Evolutionary conservation across 768 basidiomycete species (phyloP).

Genomic region (Lentinula edodes): DNA sequence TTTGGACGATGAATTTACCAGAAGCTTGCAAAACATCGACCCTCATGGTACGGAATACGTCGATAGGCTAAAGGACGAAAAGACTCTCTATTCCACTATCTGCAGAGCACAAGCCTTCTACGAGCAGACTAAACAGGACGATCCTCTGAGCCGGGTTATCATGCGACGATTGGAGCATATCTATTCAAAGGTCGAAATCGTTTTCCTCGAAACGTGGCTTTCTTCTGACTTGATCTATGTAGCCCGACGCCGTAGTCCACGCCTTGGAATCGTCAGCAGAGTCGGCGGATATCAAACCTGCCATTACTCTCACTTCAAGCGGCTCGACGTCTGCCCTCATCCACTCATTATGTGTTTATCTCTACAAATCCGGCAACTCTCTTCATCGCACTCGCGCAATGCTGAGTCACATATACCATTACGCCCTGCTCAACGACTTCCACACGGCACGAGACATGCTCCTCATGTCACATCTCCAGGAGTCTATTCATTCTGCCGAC

Average conservation of each 20-base stretch:
- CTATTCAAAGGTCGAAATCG: slow-evolving; percentile 79
- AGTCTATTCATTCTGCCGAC: slow-evolving; percentile 93
- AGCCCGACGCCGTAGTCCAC: slow-evolving; percentile 92
- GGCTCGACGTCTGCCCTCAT: slow-evolving; percentile 71
- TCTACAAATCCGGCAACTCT: slow-evolving; percentile 89
- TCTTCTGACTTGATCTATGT: slow-evolving; percentile 11
- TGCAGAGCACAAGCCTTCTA: slow-evolving; percentile 91
- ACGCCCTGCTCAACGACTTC: slow-evolving; percentile 95
- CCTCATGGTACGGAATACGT: slow-evolving; percentile 99
- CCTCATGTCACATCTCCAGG: slow-evolving; percentile 97
- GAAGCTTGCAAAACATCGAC: slow-evolving; percentile 95
- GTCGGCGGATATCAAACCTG: slow-evolving; percentile 53
- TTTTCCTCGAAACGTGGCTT: background rate
- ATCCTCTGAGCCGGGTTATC: slow-evolving; percentile 80
- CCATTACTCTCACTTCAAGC: slow-evolving; percentile 51
- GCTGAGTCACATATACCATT: slow-evolving; percentile 96
- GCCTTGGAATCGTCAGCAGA: slow-evolving; percentile 76
- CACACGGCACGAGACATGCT: slow-evolving; percentile 97
- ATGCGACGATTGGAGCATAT: slow-evolving; percentile 97
- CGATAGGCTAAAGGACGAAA: slow-evolving; percentile 94
- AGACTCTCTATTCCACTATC: slow-evolving; percentile 88
- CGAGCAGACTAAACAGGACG: slow-evolving; percentile 70
- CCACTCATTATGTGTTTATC: slow-evolving; percentile 82
- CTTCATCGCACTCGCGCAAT: slow-evolving; percentile 94
- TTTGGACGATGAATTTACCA: slow-evolving; percentile 96